A percentile compares a stretch with the other conserved stretches of the same genome.
These are phyloP conservation scores for Coemansia sp. DNA, from an alignment of 192 early-diverging fungal species.

Conservation along the genomic window DNA sequence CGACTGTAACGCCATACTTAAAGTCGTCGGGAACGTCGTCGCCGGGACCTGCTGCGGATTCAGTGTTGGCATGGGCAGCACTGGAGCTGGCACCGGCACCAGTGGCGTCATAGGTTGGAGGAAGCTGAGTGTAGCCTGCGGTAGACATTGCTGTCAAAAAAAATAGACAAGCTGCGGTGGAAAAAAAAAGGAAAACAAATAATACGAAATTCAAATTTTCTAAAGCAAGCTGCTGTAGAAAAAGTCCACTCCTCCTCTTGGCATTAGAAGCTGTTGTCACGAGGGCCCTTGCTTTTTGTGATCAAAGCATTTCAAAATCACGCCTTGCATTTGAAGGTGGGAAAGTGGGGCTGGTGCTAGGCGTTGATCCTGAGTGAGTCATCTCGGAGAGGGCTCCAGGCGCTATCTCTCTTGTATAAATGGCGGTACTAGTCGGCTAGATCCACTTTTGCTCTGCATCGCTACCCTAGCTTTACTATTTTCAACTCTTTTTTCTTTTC, in stretches of 20 bases:
- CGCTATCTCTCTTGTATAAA: not conserved
- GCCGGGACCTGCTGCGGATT: slow-evolving; percentile 12
- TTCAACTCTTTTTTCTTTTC: not conserved
- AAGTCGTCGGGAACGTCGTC: slow-evolving; percentile 58
- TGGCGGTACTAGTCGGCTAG: not conserved
- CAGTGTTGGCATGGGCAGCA: not conserved
- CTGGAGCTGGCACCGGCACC: not conserved
- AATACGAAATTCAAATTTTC: not conserved
- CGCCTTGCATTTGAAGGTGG: not conserved
- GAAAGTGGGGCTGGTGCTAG: not conserved
- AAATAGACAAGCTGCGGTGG: not conserved
- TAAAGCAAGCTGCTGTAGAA: not conserved
- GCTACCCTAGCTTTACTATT: not conserved
- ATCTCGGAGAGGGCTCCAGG: not conserved
- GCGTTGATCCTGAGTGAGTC: not conserved
- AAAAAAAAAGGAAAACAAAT: not conserved
- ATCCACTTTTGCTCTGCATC: not conserved
- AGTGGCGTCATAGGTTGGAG: slow-evolving; percentile 31
- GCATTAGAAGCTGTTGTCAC: not conserved
- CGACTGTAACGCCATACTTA: slow-evolving; percentile 52
- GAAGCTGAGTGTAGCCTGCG: slow-evolving; percentile 45
- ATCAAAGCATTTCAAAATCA: not conserved
- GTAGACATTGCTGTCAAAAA: slow-evolving; percentile 35
- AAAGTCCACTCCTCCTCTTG: not conserved
- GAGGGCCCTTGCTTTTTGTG: not conserved